A percentile compares a stretch with the other conserved stretches of the same genome.
Conservation (phyloP, 441 rosid species). For the Aquilaria agallochum region DNA sequence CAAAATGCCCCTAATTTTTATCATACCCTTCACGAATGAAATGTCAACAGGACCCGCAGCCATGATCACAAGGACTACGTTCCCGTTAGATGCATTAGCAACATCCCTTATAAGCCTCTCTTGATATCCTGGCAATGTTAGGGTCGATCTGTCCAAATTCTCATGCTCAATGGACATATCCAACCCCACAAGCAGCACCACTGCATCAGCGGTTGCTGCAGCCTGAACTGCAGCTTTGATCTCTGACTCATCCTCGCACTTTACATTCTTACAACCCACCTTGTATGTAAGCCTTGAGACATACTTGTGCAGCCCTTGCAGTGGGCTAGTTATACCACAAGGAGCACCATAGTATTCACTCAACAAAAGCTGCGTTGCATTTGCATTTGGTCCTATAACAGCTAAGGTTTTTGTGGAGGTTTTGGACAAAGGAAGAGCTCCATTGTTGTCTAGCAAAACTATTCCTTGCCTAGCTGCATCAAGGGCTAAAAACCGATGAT, state of each 20-base stretch:
- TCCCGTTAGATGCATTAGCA: slow-evolving; percentile 27
- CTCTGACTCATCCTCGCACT: slow-evolving; percentile 19
- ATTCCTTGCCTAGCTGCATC: slow-evolving; percentile 34
- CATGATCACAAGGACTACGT: slow-evolving; percentile 36
- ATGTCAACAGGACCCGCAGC: slow-evolving; percentile 46
- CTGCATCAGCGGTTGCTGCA: slow-evolving; percentile 25
- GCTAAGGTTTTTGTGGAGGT: slow-evolving; percentile 13
- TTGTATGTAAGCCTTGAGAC: slow-evolving; percentile 13
- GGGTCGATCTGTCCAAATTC: slow-evolving; percentile 32
- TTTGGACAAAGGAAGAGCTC: slow-evolving; percentile 25
- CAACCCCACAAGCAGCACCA: slow-evolving; percentile 31
- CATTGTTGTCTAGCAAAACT: slow-evolving; percentile 27
- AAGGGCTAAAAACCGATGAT: slow-evolving; percentile 22
- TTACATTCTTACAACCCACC: slow-evolving; percentile 29
- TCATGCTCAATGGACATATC: slow-evolving; percentile 35
- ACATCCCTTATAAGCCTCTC: slow-evolving; percentile 30
- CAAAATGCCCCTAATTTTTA: slow-evolving; percentile 30
- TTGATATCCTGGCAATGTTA: slow-evolving; percentile 41
- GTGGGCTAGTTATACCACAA: slow-evolving; percentile 31
- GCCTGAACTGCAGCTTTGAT: slow-evolving; percentile 23
- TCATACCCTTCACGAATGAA: slow-evolving; percentile 24
- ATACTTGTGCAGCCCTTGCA: slow-evolving; percentile 30
- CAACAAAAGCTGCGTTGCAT: slow-evolving; percentile 26
- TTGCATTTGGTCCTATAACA: slow-evolving; percentile 29
- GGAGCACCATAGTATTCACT: slow-evolving; percentile 36